A percentile compares a stretch with the other conserved stretches of the same genome.
phyloP scores from a whole-genome alignment of 2,329 filamentous ascomycete genomes.

The Cladosporium sp. region DNA sequence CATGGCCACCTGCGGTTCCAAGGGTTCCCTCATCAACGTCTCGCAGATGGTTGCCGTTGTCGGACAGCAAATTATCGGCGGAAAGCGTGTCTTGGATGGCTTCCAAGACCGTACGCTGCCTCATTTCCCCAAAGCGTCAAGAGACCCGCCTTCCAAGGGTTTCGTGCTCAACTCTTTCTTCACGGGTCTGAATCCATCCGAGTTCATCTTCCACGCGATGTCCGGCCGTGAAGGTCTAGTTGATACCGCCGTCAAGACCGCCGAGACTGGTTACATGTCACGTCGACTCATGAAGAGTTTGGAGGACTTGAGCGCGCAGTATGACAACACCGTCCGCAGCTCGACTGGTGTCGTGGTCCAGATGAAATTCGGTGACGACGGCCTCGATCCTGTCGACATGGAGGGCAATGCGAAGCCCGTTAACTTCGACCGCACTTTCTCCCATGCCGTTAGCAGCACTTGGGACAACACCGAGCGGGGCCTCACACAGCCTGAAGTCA shows the following conservation, averaged over 20 bases:
- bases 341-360: conserved; percentile 85
- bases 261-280: conserved; percentile 98
- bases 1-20: conserved; percentile 96
- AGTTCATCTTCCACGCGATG: conserved; percentile 98
- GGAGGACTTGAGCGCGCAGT: conserved; percentile 87
- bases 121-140: conserved; percentile 89
- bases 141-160: conserved; percentile 88
- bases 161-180: conserved; percentile 99
- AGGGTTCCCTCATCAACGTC: conserved; percentile 96
- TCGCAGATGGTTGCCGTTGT: conserved; percentile 98
- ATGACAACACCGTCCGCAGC: conserved; percentile 91
- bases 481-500: conserved; percentile 68
- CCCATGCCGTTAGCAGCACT: conserved; percentile 67
- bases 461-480: conserved; percentile 71
- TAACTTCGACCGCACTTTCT: conserved; percentile 85
- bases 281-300: conserved; percentile 95
- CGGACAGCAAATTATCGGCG: conserved; percentile 95
- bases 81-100: conserved; percentile 85
- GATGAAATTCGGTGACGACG: conserved; percentile 95
- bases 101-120: conserved; percentile 94
- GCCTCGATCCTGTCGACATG: conserved; percentile 95
- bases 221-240: conserved; percentile 97
- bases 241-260: conserved; percentile 97
- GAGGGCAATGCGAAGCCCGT: conserved; percentile 90
- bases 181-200: conserved; percentile 77